These are phyloP conservation scores for Polychaeton citri DNA, from an alignment of 2,329 filamentous ascomycete genomes.

Conservation along the genomic window DNA sequence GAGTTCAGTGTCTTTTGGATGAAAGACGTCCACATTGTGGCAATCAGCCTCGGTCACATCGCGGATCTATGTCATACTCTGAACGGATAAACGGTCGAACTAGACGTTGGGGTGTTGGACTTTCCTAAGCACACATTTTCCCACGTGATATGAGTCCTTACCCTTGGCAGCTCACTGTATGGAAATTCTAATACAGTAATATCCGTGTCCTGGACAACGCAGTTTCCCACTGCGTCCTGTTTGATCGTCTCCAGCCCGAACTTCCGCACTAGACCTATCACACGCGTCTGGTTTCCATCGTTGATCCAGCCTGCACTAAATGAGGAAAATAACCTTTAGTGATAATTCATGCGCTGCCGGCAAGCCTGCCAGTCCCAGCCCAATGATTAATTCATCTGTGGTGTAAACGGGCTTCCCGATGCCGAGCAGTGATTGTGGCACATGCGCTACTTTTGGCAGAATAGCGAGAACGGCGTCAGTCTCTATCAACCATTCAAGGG, in stretches of 20 bases:
- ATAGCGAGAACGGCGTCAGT: slow-evolving; percentile 28
- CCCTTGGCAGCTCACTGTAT: slow-evolving; percentile 20
- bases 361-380: slow-evolving; percentile 20
- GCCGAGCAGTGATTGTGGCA: neutral
- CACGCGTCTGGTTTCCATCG: slow-evolving; percentile 36
- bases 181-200: slow-evolving; percentile 20
- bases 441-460: slow-evolving; percentile 18
- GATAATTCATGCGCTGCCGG: slow-evolving; percentile 15
- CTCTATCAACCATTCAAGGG: slow-evolving; percentile 29
- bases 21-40: slow-evolving; percentile 13
- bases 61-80: slow-evolving; percentile 21
- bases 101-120: slow-evolving; percentile 3
- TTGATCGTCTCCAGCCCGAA: slow-evolving; percentile 33
- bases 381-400: slow-evolving; percentile 20
- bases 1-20: slow-evolving; percentile 3
- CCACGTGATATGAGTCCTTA: slow-evolving; percentile 19
- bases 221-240: slow-evolving; percentile 36
- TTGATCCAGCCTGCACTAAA: slow-evolving; percentile 50
- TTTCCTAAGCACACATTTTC: neutral
- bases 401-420: slow-evolving; percentile 16
- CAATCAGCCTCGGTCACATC: slow-evolving; percentile 26
- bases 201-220: slow-evolving; percentile 28
- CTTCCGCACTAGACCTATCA: slow-evolving; percentile 28
- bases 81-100: slow-evolving; percentile 13
- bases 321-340: slow-evolving; percentile 30